Base-by-base conservation (phyloP, 305 asterid species). In the Fraxinus sp. region DNA sequence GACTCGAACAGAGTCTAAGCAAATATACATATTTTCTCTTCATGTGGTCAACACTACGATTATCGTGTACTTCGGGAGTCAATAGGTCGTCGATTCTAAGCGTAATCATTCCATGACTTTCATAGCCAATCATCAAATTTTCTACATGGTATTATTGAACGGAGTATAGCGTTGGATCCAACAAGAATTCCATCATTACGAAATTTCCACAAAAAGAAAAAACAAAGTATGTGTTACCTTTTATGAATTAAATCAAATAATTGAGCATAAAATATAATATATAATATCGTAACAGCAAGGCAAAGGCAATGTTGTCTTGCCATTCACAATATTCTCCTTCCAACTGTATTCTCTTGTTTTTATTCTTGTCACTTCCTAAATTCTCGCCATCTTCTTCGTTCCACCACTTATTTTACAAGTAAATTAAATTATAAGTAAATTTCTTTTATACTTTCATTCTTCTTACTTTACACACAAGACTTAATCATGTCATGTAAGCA, bases 311-410 rank as follows among this genome's bases (percentile, higher is more conserved):
- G 7, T 24, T 64, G 0, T 64, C 36, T 22, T 1, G 1, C 84
- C 87, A 83, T 80, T 88, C 92, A 85, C 84, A 85, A 88, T 84
- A 87, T 90, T 90, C 92, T 82, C 75, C 76, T 81, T 84, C 92
- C 92, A 90, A 85, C 95, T 89, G 89, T 90, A 79, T 85, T 86
- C 41, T 68, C 82, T 85, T 20, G 33, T 62, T 62, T 80, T 86
- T 84, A 81, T 24, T 81, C 73, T 26, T 82, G 85, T 82, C 81
- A 81, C 59, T 85, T 86, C 75, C 75, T 10, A 68, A 68, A 68
- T 11, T 68, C 75, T 68, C 37, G 75, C 75, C 37, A 62, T 24
- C 7, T 3, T 1, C 7, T 49, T 55, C 22, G 30, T 59, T 22
- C 62, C 22, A 1, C 8, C 62, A 13, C 30, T 59, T 59, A 6